These are phyloP conservation scores for Puccinia hordei DNA, from an alignment of 1,284 basidiomycete genomes.

Conservation along the genomic window DNA sequence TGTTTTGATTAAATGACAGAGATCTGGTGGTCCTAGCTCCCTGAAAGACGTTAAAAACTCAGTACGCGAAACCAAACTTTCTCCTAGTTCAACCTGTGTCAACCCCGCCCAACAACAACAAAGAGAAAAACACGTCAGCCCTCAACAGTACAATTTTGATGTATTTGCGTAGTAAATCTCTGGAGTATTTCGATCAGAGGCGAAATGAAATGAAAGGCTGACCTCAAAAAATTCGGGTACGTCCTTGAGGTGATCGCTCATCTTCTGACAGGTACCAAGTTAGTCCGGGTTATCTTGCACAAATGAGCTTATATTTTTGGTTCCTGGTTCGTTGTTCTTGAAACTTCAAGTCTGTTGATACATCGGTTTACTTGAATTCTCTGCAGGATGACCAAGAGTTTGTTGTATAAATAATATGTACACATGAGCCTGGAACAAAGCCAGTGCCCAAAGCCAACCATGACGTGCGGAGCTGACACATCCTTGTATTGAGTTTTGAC, in stretches of 20 bases:
- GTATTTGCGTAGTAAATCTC: not conserved
- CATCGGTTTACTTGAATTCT: no score
- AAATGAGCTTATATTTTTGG: not conserved
- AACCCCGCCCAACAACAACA: conserved; percentile 4
- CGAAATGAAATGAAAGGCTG: conserved; percentile 52
- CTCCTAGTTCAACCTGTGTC: conserved; percentile 80
- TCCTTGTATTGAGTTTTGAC: no score
- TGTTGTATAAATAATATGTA: no score
- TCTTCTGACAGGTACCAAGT: conserved; percentile 1
- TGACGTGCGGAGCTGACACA: no score
- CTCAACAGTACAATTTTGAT: not conserved
- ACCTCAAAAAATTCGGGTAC: conserved; percentile 74
- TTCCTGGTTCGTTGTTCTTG: not conserved
- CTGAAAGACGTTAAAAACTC: conserved; percentile 90
- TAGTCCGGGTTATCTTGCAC: not conserved
- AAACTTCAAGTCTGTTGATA: no score
- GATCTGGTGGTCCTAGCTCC: conserved; percentile 93
- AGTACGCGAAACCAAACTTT: conserved; percentile 83
- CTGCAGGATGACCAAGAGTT: no score
- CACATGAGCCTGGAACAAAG: no score
- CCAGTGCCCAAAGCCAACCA: no score
- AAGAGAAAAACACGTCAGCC: not conserved
- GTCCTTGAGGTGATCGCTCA: conserved; percentile 63
- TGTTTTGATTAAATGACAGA: conserved; percentile 89
- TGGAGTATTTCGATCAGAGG: not conserved